Base-by-base conservation (phyloP, 352 stramenopile genomes). In the Phytophthora sp. region DNA sequence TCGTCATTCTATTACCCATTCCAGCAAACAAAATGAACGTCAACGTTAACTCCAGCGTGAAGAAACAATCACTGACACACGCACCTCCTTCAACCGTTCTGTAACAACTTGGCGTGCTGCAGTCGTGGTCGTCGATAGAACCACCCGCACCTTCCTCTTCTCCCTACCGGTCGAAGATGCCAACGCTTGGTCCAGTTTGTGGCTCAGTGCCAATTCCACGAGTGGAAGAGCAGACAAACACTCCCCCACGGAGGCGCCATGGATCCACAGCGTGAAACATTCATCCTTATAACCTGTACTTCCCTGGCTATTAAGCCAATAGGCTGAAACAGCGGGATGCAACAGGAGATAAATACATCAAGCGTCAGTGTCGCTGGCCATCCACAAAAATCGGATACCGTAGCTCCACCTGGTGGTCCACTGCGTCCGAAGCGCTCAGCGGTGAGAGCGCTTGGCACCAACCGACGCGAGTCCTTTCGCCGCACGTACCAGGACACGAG, bases 171-270 rank as follows among this genome's bases (percentile, higher is more conserved):
- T 63, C 33, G 62, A 50, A 1, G n/a, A 16, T 44, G 24, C 8
- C 29, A 66, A 47, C 1, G 52, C 33, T 11, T 31, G 55, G 8
- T 59, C 21, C 8, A 76, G 27, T 45, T 57, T 45, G 15, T 57
- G 47, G 6, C 49, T 69, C 35, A 89, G 57, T 23, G 76, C 68
- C 44, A 87, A 69, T 29, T 88, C 73, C 57, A 93, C 75, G 20
- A 93, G 46, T 7, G 85, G 82, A 21, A 93, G 63, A 35, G 71
- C 82, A 7, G 81, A 91, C 27, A 93, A 60, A 55, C 81, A 91
- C 63, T 93, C 85, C 9, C 85, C 85, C 24, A 91, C 81, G 0
- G 85, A 93, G 11, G 85, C 85, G 15, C 81, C 81, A 50, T 93
- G 85, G 66, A 93, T 87, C 85, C 85, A 93, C 16, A 89, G 36